Conservation (phyloP, 1,284 basidiomycete genomes). For the Meira miltonrushii region DNA sequence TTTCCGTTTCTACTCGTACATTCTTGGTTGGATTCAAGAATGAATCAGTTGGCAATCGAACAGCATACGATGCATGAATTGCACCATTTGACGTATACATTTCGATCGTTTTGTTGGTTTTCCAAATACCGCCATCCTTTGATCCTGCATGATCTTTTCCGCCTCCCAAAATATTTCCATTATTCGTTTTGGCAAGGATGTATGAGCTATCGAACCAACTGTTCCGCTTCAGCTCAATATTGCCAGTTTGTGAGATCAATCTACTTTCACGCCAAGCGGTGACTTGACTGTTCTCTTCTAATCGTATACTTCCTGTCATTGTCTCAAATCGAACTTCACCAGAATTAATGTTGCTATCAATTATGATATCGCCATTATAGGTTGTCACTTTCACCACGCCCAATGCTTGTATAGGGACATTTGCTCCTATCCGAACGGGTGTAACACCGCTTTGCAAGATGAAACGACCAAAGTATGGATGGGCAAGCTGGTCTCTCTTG, state of each 20-base stretch:
- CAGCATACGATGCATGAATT: background rate
- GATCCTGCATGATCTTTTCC: too few species aligned
- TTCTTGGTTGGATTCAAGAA: background rate
- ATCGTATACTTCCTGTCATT: constrained; percentile 1
- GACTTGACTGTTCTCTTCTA: constrained; percentile 3
- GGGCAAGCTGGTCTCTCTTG: background rate
- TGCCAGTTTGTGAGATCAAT: constrained; percentile 1
- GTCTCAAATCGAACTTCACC: constrained; percentile 4
- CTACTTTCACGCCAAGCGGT: background rate
- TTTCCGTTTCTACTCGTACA: background rate
- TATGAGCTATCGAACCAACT: background rate
- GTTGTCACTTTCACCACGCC: background rate
- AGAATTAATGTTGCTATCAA: background rate
- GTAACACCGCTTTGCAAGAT: background rate
- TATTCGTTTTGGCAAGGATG: constrained; percentile 1
- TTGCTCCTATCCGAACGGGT: background rate
- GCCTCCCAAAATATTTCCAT: constrained; percentile 7
- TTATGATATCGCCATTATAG: constrained; percentile 1
- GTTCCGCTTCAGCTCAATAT: background rate
- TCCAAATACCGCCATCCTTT: background rate
- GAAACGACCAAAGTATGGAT: constrained; percentile 6
- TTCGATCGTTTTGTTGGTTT: constrained; percentile 6
- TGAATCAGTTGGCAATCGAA: background rate
- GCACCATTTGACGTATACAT: background rate
- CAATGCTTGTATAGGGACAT: background rate